phyloP scores from a whole-genome alignment of 495 filamentous ascomycete species.

The Xylaria grammica region DNA sequence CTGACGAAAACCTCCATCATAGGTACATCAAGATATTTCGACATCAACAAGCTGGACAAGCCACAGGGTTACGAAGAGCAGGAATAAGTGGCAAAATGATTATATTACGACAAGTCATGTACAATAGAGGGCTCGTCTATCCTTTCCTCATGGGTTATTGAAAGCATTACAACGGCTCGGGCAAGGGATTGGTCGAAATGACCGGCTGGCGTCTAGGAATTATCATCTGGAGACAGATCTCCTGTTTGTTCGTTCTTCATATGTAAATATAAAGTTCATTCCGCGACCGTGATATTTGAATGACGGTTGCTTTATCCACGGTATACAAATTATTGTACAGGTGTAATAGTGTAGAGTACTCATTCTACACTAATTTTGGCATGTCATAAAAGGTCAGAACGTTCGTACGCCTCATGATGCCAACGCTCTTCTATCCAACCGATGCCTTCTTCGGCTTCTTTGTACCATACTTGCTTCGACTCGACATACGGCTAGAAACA shows the following conservation, averaged over 20 bases:
- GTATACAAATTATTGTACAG: slow-evolving; percentile 10
- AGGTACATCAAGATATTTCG: slow-evolving; percentile 84
- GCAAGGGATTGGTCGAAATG: slow-evolving; percentile 31
- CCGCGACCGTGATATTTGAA: slow-evolving; percentile 9
- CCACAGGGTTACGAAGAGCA: slow-evolving; percentile 81
- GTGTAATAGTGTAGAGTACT: slow-evolving; percentile 3
- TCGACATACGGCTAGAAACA: slow-evolving; percentile 79
- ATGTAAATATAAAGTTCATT: slow-evolving; percentile 42
- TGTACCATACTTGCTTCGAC: slow-evolving; percentile 94
- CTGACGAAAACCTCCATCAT: slow-evolving; percentile 11
- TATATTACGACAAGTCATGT: slow-evolving; percentile 24
- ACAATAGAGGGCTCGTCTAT: slow-evolving; percentile 29
- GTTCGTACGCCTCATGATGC: background rate
- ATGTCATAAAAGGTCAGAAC: background rate
- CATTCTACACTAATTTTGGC: background rate
- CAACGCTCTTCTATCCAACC: slow-evolving; percentile 35
- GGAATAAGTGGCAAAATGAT: slow-evolving; percentile 31
- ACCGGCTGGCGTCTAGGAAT: slow-evolving; percentile 37
- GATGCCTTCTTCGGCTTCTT: slow-evolving; percentile 91
- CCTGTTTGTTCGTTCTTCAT: slow-evolving; percentile 34
- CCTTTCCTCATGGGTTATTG: slow-evolving; percentile 32
- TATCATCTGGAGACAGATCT: slow-evolving; percentile 33
- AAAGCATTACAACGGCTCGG: slow-evolving; percentile 33
- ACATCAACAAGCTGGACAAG: slow-evolving; percentile 77
- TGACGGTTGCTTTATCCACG: slow-evolving; percentile 13